Conservation (phyloP, 441 rosid species). For the Eutrema salsugineum region DNA sequence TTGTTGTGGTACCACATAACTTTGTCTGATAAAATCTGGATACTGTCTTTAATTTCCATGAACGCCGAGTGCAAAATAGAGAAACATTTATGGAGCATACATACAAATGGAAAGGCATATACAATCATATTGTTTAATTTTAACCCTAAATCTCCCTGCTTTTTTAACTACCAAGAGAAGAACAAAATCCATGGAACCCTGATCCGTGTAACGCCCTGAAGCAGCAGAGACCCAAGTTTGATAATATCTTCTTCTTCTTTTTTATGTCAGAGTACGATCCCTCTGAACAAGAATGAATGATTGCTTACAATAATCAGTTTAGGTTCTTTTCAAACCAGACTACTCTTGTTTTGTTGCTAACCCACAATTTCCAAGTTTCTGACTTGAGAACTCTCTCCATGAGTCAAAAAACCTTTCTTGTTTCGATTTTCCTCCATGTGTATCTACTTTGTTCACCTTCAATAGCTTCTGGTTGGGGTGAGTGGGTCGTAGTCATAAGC, state of each 20-base stretch:
- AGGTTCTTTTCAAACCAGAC: constrained; percentile 15
- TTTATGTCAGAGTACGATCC: background rate
- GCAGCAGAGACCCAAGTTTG: constrained; percentile 6
- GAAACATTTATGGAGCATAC: background rate
- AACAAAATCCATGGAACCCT: constrained; percentile 31
- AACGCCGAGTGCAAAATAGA: constrained; percentile 11
- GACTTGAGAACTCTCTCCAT: constrained; percentile 16
- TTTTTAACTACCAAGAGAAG: constrained; percentile 23
- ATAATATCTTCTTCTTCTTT: background rate
- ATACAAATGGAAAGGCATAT: constrained; percentile 19
- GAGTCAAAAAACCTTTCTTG: constrained; percentile 17
- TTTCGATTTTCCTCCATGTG: background rate
- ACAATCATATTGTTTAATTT: constrained; percentile 24
- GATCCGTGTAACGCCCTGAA: constrained; percentile 24
- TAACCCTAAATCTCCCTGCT: constrained; percentile 23
- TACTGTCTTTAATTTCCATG: constrained; percentile 18
- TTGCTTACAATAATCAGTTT: constrained; percentile 20
- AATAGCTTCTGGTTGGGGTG: constrained; percentile 83
- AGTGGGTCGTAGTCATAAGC: constrained; percentile 93
- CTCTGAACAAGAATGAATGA: constrained; percentile 16
- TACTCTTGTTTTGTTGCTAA: constrained; percentile 13
- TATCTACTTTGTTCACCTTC: constrained; percentile 35
- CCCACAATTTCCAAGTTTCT: constrained; percentile 17
- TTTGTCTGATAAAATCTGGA: too few relatives aligned
- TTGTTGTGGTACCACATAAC: too few relatives aligned